Conservation (phyloP, 306 rosid species). For the Delonix regia region DNA sequence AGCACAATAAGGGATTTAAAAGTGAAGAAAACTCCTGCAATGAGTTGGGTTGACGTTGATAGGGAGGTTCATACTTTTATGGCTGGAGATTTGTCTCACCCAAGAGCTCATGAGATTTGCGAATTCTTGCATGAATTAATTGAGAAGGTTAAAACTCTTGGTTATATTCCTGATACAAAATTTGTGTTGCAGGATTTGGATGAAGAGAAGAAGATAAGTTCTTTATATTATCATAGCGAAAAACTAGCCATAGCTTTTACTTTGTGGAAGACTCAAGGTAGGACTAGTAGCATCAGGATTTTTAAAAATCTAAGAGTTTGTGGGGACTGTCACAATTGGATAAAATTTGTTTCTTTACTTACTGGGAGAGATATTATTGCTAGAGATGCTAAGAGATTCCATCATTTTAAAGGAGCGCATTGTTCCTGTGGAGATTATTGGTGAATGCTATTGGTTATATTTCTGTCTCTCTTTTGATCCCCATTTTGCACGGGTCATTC, state of each 20-base stretch:
- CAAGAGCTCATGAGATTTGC: constrained; percentile 48
- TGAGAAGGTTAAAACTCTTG: constrained; percentile 50
- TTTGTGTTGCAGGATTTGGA: constrained; percentile 66
- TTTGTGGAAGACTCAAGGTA: constrained; percentile 59
- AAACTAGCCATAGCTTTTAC: constrained; percentile 69
- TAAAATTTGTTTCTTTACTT: constrained; percentile 55
- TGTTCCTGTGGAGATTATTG: constrained; percentile 77
- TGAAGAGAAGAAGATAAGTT: constrained; percentile 52
- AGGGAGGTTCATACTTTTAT: constrained; percentile 69
- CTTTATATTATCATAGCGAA: constrained; percentile 69
- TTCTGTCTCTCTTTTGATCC: neutral
- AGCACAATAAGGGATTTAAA: constrained; percentile 57
- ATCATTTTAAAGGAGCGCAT: constrained; percentile 61
- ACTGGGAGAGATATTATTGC: constrained; percentile 65
- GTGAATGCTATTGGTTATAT: constrained; percentile 45
- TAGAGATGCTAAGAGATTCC: constrained; percentile 65
- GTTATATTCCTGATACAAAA: constrained; percentile 67
- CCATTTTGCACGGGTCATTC: neutral
- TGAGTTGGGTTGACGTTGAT: constrained; percentile 71
- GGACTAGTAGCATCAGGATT: constrained; percentile 49
- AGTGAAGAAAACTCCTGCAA: constrained; percentile 63
- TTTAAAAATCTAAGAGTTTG: constrained; percentile 78
- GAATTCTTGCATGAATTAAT: constrained; percentile 48
- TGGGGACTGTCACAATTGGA: constrained; percentile 70
- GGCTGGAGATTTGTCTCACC: constrained; percentile 77